A percentile compares a stretch with the other conserved stretches of the same genome.
Evolutionary conservation across 768 basidiomycete genomes (phyloP).

Genomic region (Trametopsis cervina): DNA sequence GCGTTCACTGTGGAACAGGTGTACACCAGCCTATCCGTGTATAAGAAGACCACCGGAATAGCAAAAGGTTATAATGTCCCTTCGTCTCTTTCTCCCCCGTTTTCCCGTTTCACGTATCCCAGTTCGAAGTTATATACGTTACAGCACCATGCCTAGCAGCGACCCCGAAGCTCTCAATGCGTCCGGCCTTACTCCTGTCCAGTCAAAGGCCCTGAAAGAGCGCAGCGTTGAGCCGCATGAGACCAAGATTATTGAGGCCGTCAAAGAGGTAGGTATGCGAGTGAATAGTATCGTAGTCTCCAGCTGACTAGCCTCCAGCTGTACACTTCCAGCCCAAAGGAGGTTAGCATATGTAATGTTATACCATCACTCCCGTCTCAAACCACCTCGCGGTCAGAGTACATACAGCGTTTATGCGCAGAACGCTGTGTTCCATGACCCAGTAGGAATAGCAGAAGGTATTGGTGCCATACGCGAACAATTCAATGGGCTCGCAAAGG

Average conservation of each 20-base stretch:
- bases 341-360: too few species aligned
- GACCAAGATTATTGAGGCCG: slow-evolving; percentile 29
- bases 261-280: slow-evolving; percentile 31
- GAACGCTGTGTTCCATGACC: slow-evolving; percentile 39
- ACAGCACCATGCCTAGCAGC: slow-evolving; percentile 17
- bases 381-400: too few species aligned
- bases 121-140: background rate
- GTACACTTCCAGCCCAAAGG: slow-evolving; percentile 33
- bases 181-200: slow-evolving; percentile 32
- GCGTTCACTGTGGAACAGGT: background rate
- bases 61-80: background rate
- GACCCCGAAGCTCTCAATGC: slow-evolving; percentile 26
- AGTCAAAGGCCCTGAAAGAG: slow-evolving; percentile 33
- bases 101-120: background rate
- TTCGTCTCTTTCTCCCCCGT: background rate
- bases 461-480: slow-evolving; percentile 34
- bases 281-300: slow-evolving; percentile 4
- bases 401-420: slow-evolving; percentile 36
- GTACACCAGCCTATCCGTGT: background rate
- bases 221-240: slow-evolving; percentile 29
- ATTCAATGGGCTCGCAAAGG: slow-evolving; percentile 39
- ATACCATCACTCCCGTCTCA: too few species aligned
- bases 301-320: slow-evolving; percentile 18
- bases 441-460: slow-evolving; percentile 38
- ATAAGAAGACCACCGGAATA: background rate